Conservation (phyloP, 108 stramenopile species). For the Discostella pseudostelligera region DNA sequence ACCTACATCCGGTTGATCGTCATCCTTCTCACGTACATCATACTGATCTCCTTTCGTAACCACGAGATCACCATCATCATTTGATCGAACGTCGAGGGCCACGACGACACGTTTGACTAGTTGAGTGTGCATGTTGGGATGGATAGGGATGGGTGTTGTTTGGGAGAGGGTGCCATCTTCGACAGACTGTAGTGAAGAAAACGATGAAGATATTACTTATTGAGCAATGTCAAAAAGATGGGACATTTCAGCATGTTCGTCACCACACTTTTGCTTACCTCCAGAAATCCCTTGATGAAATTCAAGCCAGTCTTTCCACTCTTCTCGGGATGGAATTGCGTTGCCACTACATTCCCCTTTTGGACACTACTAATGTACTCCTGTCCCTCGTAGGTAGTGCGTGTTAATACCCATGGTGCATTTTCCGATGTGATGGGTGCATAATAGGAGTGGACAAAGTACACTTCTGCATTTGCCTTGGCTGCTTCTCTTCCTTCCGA, state of each 20-base stretch:
- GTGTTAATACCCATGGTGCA: conserved; percentile 84
- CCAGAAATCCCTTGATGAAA: conserved; percentile 86
- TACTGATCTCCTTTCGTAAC: conserved; percentile 99
- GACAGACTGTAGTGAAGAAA: conserved; percentile 51
- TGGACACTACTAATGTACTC: conserved; percentile 88
- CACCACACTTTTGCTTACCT: conserved; percentile 40
- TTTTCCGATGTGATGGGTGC: conserved; percentile 79
- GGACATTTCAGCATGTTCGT: no score
- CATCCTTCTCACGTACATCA: conserved; percentile 93
- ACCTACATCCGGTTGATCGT: conserved; percentile 48
- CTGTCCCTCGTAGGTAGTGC: conserved; percentile 87
- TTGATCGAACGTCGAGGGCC: conserved; percentile 94
- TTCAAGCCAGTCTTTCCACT: conserved; percentile 86
- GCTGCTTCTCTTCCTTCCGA: neutral
- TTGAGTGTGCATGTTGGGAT: conserved; percentile 53
- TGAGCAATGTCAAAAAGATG: no score
- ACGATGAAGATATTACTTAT: no score
- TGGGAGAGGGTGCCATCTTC: conserved; percentile 69
- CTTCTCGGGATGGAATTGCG: conserved; percentile 99
- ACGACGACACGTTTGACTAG: conserved; percentile 90
- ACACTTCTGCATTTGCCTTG: conserved; percentile 38
- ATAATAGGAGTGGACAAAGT: conserved; percentile 98
- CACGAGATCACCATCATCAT: conserved; percentile 96
- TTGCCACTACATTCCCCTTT: conserved; percentile 88
- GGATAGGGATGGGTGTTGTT: conserved; percentile 51